Evolutionary conservation across 441 rosid species (phyloP), one percentile per base, ranked within the genome.

Genomic region (Jatropha multifida): DNA sequence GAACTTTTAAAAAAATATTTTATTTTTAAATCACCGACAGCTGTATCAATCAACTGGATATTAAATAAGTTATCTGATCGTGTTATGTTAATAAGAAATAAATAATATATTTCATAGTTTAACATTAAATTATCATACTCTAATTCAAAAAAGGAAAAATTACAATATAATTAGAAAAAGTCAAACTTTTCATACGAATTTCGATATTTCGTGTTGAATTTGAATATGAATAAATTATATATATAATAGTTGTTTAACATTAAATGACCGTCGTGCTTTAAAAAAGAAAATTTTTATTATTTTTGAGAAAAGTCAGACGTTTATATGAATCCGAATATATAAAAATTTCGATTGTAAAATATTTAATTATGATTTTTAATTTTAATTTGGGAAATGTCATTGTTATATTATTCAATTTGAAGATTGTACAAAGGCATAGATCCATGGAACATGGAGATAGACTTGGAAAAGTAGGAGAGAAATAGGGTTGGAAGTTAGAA

Each of bases 381-480:
- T 42, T 42, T 42, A n/a, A 56, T 56, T 20, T 56, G 23, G n/a
- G 61, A 12, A 3, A 4, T 23, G 4, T 26, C 32, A 27, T 60
- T 60, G 40, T 60, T n/a, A 26, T 60, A 60, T 27, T 60, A 32
- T 32, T 32, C 0, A 58, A 58, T 12, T 23, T 20, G 37, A 7
- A 68, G 72, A 37, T 13, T 0, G 51, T 48, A 48, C 13, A 48
- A 12, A 52, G n/a, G 15, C 65, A 20, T 40, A 51, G 49, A 71
- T 58, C 41, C 74, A 41, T 6, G 52, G 74, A 59, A 71, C 64
- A 11, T 20, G 73, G 64, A 37, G 73, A 18, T 4, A 42, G 52
- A 48, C 7, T 23, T 60, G 32, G 27, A n/a, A 4, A 62, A 63
- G 13, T 13, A 6, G 15, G 27, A 46, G 48, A 18, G 12, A 48